Evolutionary conservation across 2,329 filamentous ascomycete genomes (phyloP).

Genomic region (Neurospora sp.): DNA sequence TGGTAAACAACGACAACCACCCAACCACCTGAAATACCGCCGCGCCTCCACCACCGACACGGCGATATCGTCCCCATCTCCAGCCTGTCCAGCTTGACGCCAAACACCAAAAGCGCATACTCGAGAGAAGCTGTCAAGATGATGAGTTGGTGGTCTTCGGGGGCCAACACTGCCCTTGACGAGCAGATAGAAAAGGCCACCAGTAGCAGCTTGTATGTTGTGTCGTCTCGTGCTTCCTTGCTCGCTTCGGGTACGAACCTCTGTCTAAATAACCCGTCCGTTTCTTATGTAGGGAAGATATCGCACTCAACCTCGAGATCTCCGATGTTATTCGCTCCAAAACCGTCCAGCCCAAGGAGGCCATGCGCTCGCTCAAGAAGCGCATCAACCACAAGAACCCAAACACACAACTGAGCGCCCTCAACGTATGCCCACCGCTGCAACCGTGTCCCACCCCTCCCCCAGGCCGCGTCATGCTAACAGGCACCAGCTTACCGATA

Average conservation of each 20-base stretch:
- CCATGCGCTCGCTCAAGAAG: constrained; percentile 91
- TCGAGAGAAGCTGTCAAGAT: constrained; percentile 30
- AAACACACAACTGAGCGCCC: constrained; percentile 88
- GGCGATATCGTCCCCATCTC: background rate
- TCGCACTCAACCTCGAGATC: constrained; percentile 94
- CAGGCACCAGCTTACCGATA: constrained; percentile 68
- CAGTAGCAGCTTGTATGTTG: constrained; percentile 73
- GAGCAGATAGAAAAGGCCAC: constrained; percentile 96
- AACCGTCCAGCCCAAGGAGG: constrained; percentile 93
- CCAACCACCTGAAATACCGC: background rate
- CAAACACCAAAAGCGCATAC: background rate
- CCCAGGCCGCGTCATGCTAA: constrained; percentile 3
- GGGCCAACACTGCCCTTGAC: constrained; percentile 81
- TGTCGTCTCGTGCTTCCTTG: background rate
- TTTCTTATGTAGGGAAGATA: constrained; percentile 64
- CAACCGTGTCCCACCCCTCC: background rate
- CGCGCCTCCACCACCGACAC: background rate
- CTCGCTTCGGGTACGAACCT: background rate
- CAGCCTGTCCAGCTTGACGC: background rate
- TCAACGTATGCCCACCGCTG: constrained; percentile 53
- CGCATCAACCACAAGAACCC: constrained; percentile 97
- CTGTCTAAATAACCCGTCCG: constrained; percentile 2
- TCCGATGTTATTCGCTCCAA: constrained; percentile 96
- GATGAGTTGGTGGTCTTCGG: constrained; percentile 97
- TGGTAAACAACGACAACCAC: background rate